phyloP scores from a whole-genome alignment of 2,329 filamentous ascomycete genomes.

The Phaeosphaeriaceae sp. region DNA sequence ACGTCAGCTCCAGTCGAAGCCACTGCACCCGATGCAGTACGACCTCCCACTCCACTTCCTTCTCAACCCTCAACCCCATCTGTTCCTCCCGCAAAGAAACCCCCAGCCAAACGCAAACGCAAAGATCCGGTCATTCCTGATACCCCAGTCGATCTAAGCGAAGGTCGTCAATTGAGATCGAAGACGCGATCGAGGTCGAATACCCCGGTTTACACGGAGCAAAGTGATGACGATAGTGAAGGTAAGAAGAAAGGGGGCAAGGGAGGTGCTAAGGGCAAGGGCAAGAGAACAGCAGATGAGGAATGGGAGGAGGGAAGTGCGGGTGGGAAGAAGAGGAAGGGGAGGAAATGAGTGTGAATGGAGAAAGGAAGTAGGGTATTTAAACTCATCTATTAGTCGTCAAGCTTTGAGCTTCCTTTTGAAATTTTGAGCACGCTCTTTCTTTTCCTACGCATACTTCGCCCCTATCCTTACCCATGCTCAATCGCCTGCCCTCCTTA shows the following conservation, averaged over 20 bases:
- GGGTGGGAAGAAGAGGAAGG: not conserved
- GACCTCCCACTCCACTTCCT: not conserved
- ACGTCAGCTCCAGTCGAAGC: too few species aligned
- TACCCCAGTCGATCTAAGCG: not conserved
- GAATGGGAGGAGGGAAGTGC: not conserved
- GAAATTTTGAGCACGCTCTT: too few species aligned
- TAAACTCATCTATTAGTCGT: too few species aligned
- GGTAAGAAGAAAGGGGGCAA: not conserved
- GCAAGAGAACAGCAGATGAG: not conserved
- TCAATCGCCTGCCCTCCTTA: too few species aligned
- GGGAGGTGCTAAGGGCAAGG: not conserved
- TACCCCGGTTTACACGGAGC: not conserved
- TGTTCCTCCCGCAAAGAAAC: not conserved
- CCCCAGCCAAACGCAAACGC: not conserved
- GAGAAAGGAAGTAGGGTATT: too few species aligned
- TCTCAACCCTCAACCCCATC: not conserved
- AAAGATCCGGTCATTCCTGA: conserved; percentile 1
- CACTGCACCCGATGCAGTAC: too few species aligned
- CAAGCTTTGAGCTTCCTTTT: too few species aligned
- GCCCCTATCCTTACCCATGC: too few species aligned
- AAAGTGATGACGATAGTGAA: not conserved
- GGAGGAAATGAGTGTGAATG: too few species aligned
- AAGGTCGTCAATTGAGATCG: not conserved
- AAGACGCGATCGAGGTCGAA: not conserved
- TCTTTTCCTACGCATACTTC: too few species aligned